Evolutionary conservation across 371 early-diverging fungal species (phyloP).

Genomic region (Rhizopus sp.): DNA sequence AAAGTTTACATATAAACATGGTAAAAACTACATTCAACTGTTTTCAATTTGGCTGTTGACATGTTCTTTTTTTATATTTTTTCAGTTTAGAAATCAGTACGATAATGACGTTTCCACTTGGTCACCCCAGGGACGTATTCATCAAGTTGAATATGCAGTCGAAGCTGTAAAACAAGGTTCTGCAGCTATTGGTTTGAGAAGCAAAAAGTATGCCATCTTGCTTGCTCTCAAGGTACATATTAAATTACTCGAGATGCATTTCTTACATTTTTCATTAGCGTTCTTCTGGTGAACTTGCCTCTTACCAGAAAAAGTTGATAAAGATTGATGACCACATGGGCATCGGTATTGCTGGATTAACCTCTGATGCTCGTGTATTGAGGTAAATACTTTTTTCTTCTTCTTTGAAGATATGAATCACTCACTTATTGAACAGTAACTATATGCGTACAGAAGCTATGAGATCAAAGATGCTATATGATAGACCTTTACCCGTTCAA

Average conservation of each 20-base stretch:
- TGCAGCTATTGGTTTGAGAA: slow-evolving; percentile 92
- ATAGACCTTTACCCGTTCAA: slow-evolving; percentile 87
- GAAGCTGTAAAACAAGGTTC: slow-evolving; percentile 99
- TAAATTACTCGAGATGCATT: neutral
- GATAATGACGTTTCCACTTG: slow-evolving; percentile 97
- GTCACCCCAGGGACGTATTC: slow-evolving; percentile 98
- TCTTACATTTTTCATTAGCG: slow-evolving; percentile 60
- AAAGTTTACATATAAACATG: too few species aligned
- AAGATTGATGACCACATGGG: slow-evolving; percentile 96
- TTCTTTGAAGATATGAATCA: neutral
- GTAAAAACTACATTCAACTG: neutral
- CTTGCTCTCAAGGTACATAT: slow-evolving; percentile 84
- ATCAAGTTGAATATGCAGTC: slow-evolving; percentile 98
- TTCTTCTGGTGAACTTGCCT: slow-evolving; percentile 92
- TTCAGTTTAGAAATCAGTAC: slow-evolving; percentile 92
- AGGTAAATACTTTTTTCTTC: slow-evolving; percentile 58
- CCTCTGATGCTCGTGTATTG: slow-evolving; percentile 96
- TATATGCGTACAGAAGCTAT: slow-evolving; percentile 95
- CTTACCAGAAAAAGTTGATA: slow-evolving; percentile 96
- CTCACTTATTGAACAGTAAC: slow-evolving; percentile 61
- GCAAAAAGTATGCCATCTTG: slow-evolving; percentile 87
- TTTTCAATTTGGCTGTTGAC: neutral
- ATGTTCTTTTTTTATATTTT: too few species aligned
- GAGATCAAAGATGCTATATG: slow-evolving; percentile 89
- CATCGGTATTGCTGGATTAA: slow-evolving; percentile 96